A percentile compares a stretch with the other conserved stretches of the same genome.
Conservation (phyloP, 306 rosid genomes). For the Cucurbita ficifolia region DNA sequence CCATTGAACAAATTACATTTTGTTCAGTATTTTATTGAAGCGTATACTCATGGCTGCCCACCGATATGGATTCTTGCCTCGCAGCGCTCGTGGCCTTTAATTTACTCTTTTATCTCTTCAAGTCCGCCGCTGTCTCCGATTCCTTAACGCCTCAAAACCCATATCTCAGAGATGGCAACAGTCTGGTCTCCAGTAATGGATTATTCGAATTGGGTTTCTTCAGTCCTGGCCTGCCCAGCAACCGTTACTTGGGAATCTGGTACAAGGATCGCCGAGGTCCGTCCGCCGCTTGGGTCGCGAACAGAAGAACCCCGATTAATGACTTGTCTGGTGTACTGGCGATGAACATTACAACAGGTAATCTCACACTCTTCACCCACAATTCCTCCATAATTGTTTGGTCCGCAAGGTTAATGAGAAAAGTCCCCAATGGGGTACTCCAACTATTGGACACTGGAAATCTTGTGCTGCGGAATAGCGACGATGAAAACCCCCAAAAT, state of each 20-base stretch:
- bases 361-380: slow-evolving; percentile 7
- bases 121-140: slow-evolving; percentile 5
- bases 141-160: slow-evolving; percentile 11
- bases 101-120: not conserved
- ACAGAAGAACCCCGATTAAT: slow-evolving; percentile 13
- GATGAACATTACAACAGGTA: slow-evolving; percentile 17
- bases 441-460: slow-evolving; percentile 37
- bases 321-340: slow-evolving; percentile 16
- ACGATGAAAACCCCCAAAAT: not conserved
- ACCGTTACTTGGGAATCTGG: slow-evolving; percentile 36
- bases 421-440: slow-evolving; percentile 8
- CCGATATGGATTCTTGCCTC: slow-evolving; percentile 6
- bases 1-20: not conserved
- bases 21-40: not conserved
- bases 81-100: not conserved
- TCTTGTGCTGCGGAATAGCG: slow-evolving; percentile 22
- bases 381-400: slow-evolving; percentile 12
- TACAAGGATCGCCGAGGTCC: slow-evolving; percentile 8
- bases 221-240: slow-evolving; percentile 15
- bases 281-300: slow-evolving; percentile 29
- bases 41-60: not conserved
- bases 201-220: slow-evolving; percentile 27
- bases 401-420: slow-evolving; percentile 18
- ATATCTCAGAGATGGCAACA: slow-evolving; percentile 2
- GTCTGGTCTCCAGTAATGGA: slow-evolving; percentile 12